Conservation (phyloP, 345 rosid species). For the Euphorbia tirucalli region DNA sequence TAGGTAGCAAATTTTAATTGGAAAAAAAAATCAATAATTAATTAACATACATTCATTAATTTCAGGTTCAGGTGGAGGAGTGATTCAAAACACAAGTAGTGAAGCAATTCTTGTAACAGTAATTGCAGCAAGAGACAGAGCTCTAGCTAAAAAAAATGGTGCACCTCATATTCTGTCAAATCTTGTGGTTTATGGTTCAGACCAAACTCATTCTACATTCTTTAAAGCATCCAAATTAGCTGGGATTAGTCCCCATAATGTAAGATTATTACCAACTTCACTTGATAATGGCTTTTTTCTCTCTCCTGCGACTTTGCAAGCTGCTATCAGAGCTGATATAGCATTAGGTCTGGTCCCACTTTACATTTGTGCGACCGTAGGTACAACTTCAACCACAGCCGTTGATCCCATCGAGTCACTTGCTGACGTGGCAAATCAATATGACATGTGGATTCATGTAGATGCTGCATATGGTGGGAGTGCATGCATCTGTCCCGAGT, state of each 20-base stretch:
- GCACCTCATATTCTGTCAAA: constrained; percentile 12
- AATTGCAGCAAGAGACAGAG: constrained; percentile 36
- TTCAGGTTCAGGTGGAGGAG: constrained; percentile 37
- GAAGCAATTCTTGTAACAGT: constrained; percentile 40
- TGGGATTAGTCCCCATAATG: constrained; percentile 30
- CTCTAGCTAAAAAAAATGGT: constrained; percentile 3
- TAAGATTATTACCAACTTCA: constrained; percentile 23
- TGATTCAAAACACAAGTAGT: constrained; percentile 39
- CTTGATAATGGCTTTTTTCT: constrained; percentile 23
- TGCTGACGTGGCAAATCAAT: constrained; percentile 35
- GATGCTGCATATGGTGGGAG: constrained; percentile 51
- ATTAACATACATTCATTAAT: neutral
- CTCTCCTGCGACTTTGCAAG: constrained; percentile 21
- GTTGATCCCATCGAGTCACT: constrained; percentile 36
- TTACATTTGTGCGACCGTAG: constrained; percentile 36
- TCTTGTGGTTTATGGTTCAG: constrained; percentile 43
- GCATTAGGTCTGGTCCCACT: constrained; percentile 43
- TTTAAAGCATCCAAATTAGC: constrained; percentile 35
- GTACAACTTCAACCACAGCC: constrained; percentile 49
- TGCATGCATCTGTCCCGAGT: constrained; percentile 57
- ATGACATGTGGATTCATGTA: constrained; percentile 44
- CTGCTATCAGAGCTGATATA: constrained; percentile 26
- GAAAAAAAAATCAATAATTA: no score
- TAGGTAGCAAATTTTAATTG: no score
- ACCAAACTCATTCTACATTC: constrained; percentile 42